Evolutionary conservation across 129 eudicot species (phyloP).

Genomic region (Lactuca saligna): DNA sequence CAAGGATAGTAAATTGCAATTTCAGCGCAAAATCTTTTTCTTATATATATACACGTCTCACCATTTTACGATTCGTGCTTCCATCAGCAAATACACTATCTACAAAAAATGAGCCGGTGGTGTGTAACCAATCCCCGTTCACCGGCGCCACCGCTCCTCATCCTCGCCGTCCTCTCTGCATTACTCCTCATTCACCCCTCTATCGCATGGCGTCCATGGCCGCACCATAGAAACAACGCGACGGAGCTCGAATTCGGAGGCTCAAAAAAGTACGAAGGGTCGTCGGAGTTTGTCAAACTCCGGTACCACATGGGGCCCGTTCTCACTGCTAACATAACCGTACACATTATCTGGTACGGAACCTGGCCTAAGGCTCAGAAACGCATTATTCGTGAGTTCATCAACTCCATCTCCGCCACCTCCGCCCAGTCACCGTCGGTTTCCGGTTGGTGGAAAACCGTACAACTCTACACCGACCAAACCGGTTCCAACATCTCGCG

Average conservation of each 20-base stretch:
- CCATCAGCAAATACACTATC: slow-evolving; percentile 5
- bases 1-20: neutral
- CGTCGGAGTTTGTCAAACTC: slow-evolving; percentile 78
- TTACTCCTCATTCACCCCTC: slow-evolving; percentile 26
- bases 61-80: slow-evolving; percentile 13
- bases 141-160: slow-evolving; percentile 29
- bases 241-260: slow-evolving; percentile 45
- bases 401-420: slow-evolving; percentile 65
- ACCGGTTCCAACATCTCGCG: slow-evolving; percentile 75
- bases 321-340: slow-evolving; percentile 74
- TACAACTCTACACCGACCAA: slow-evolving; percentile 77
- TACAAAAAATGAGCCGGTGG: slow-evolving; percentile 27
- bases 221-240: slow-evolving; percentile 32
- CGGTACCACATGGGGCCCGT: slow-evolving; percentile 98
- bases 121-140: slow-evolving; percentile 24
- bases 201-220: slow-evolving; percentile 62
- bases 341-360: slow-evolving; percentile 93
- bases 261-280: slow-evolving; percentile 88
- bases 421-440: slow-evolving; percentile 54
- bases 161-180: slow-evolving; percentile 15
- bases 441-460: slow-evolving; percentile 87
- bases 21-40: neutral
- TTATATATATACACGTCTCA: slow-evolving; percentile 22
- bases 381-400: slow-evolving; percentile 81
- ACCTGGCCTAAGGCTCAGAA: slow-evolving; percentile 66